Evolutionary conservation across 176 grass and related monocot species (phyloP).

Genomic region (Luzula sylvatica): DNA sequence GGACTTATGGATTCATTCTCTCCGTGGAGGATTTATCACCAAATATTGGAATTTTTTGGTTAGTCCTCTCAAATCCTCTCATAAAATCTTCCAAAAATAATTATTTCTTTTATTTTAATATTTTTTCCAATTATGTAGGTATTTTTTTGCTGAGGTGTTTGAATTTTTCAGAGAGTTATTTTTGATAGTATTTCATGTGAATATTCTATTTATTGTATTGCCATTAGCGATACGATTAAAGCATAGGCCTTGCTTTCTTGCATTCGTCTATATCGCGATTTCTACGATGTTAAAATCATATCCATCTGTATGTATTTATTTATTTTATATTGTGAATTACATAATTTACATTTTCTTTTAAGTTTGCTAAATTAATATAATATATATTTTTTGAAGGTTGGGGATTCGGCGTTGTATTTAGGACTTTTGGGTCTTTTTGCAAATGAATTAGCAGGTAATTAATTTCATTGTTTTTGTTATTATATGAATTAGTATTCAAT

Average conservation of each 20-base stretch:
- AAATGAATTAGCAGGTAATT: conserved; percentile 75
- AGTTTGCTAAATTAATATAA: conserved; percentile 4
- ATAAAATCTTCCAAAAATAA: not conserved
- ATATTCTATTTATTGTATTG: conserved; percentile 88
- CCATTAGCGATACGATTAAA: conserved; percentile 73
- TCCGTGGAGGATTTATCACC: conserved; percentile 68
- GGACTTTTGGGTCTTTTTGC: conserved; percentile 88
- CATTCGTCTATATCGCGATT: conserved; percentile 72
- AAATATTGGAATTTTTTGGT: conserved; percentile 87
- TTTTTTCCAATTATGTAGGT: conserved; percentile 38
- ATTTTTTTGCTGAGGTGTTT: conserved; percentile 97
- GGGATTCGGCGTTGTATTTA: conserved; percentile 88
- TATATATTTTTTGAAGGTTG: conserved; percentile 56
- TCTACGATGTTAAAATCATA: conserved; percentile 82
- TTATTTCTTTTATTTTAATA: not conserved
- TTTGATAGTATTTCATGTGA: conserved; percentile 90
- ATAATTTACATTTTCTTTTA: not conserved
- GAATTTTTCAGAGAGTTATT: conserved; percentile 95
- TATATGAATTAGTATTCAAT: not conserved
- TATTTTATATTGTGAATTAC: conserved; percentile 1
- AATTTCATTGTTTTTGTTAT: not conserved
- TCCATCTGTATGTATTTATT: conserved; percentile 69
- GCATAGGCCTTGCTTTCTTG: conserved; percentile 84
- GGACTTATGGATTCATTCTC: conserved; percentile 83
- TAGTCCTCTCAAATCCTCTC: conserved; percentile 9